Base-by-base conservation (phyloP, 352 stramenopile genomes). In the Pythium phragmiticola region DNA sequence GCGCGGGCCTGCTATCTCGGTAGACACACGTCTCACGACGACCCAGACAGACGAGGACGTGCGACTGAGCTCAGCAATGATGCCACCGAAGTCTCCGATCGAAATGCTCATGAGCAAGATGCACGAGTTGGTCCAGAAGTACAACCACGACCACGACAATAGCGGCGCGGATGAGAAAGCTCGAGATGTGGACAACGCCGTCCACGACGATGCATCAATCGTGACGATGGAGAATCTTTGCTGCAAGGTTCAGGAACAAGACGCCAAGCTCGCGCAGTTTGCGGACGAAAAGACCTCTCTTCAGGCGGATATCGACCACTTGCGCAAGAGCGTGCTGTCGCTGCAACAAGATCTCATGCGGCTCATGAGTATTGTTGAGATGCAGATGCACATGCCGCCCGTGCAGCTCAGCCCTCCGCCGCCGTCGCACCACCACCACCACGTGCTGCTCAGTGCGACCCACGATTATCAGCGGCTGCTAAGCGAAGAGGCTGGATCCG, bases 291-390 rank as follows among this genome's bases (percentile, higher is more conserved):
- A 89, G 12, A 49, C 60, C 4, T 16, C 58, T 14, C 66, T 70
- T 0, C 71, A 79, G 23, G 55, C 54, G 0, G 82, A 91, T 34
- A 70, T 68, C 7, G 78, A 87, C 13, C 77, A 78, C 52, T 65
- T 91, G 60, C 78, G 80, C 39, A 78, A 70, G 62, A 88, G 80
- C 48, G 80, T 91, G 17, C 42, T 91, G 37, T 81, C 82, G 8
- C 68, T 91, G 7, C 82, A 91, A 57, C 82, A 89, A 39, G 82
- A 91, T 34, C 70, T 91, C 3, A 81, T 91, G 39, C 78, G 82
- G 13, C 66, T 91, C 30, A 88, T 91, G 82, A 78, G 82, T 57
- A 89, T 89, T 34, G 75, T 91, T 6, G 80, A 91, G 66, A 75
- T 89, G 54, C 82, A 91, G 65, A 89, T 91, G 77, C 81, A 88